Conservation (phyloP, 352 stramenopile genomes). For the Pythium apleroticum region DNA sequence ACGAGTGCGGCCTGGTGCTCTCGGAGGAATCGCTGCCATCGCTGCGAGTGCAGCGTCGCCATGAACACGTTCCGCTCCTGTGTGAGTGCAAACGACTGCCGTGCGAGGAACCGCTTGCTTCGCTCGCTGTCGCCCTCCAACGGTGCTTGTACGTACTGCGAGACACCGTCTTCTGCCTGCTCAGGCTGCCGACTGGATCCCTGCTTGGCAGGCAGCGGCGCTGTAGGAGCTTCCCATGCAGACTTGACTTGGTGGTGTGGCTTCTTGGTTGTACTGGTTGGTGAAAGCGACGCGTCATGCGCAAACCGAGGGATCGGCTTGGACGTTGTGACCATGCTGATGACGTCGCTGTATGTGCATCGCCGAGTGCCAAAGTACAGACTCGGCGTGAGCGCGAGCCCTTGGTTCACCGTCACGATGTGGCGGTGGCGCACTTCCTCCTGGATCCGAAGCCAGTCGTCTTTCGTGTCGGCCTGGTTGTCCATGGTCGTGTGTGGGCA, state of each 20-base stretch:
- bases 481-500: not conserved
- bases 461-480: slow-evolving; percentile 27
- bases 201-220: not conserved
- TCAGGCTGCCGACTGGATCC: not conserved
- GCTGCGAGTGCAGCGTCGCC: slow-evolving; percentile 32
- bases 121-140: slow-evolving; percentile 29
- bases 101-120: slow-evolving; percentile 19
- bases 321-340: slow-evolving; percentile 65
- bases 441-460: slow-evolving; percentile 47
- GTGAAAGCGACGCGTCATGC: slow-evolving; percentile 7
- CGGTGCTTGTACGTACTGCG: slow-evolving; percentile 24
- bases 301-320: slow-evolving; percentile 31
- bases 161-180: not conserved
- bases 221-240: not conserved
- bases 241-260: not conserved
- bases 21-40: slow-evolving; percentile 31
- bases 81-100: slow-evolving; percentile 34
- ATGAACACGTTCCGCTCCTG: slow-evolving; percentile 54
- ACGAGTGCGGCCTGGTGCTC: slow-evolving; percentile 48
- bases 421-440: slow-evolving; percentile 48
- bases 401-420: slow-evolving; percentile 62
- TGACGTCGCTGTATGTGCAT: slow-evolving; percentile 72
- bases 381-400: slow-evolving; percentile 47
- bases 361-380: slow-evolving; percentile 75
- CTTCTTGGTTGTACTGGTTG: not conserved